These are phyloP conservation scores for Helianthus tuberosus DNA, from an alignment of 129 eudicot genomes.

Conservation along the genomic window DNA sequence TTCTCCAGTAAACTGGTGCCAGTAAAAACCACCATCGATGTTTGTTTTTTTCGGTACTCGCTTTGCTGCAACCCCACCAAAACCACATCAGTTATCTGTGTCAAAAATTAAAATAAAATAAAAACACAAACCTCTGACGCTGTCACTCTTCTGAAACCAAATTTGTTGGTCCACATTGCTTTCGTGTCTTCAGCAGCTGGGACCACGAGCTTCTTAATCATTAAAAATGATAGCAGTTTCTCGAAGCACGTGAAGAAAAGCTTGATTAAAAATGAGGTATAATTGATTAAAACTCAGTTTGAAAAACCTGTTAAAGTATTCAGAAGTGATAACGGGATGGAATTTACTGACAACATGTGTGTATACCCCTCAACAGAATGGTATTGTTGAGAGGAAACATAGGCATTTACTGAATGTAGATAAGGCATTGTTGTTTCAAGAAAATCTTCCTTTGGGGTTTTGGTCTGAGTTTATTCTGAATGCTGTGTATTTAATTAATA, in stretches of 20 bases:
- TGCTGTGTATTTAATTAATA: too few relatives aligned
- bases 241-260: slow-evolving; percentile 73
- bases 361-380: too few relatives aligned
- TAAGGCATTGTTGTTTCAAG: too few relatives aligned
- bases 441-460: too few relatives aligned
- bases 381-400: too few relatives aligned
- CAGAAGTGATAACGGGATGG: too few relatives aligned
- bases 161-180: slow-evolving; percentile 66
- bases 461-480: too few relatives aligned
- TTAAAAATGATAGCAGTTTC: slow-evolving; percentile 57
- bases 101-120: not conserved
- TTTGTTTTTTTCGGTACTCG: not conserved
- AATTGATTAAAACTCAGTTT: too few relatives aligned
- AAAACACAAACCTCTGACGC: slow-evolving; percentile 35
- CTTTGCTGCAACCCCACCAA: not conserved
- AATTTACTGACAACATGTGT: too few relatives aligned
- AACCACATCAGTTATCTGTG: not conserved
- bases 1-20: slow-evolving; percentile 3
- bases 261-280: too few relatives aligned
- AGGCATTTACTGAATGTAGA: too few relatives aligned
- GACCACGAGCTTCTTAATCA: slow-evolving; percentile 60
- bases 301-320: too few relatives aligned
- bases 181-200: slow-evolving; percentile 76
- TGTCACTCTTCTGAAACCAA: slow-evolving; percentile 58
- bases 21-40: not conserved